Base-by-base conservation (phyloP, 768 basidiomycete species). In the Kwoniella mangroviensis region DNA sequence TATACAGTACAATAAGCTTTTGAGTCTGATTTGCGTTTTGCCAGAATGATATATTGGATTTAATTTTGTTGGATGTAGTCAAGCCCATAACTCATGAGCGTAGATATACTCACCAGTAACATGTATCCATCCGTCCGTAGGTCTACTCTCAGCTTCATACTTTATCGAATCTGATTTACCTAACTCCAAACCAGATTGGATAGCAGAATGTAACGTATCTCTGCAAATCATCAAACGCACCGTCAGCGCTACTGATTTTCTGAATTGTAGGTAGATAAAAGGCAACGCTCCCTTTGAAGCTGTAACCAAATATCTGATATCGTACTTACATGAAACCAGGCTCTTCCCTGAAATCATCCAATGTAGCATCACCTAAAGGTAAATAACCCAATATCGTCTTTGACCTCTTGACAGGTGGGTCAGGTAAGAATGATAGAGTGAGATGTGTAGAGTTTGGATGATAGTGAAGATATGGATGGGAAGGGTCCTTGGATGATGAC, bases 71-170 rank as follows among this genome's bases (percentile, higher is more conserved):
- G 15, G 2, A 51, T 10, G 49, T 13, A 1, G 2, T 51, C n/a
- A 21, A 51, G 49, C 17, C 9, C 11, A 51, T 51, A 17, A 9
- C 49, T 4, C 0, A 15, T 13, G 1, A 17, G 2, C 4, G 19
- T 17, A 13, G 43, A 21, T n/a, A 11, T 22, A 73, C 78, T 66
- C 28, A 83, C 79, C 82, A 0, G 78, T 79, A 63, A 83, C 79
- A 68, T 81, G 79, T 52, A 83, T 81, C 65, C 79, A 83, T 12
- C 82, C 82, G 63, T 83, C 82, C 24, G 71, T 70, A 2, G 79
- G 79, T 67, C 82, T 43, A 13, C 71, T 73, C 4, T 71, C 59
- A 17, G 82, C 82, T 69, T 83, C 82, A 49, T 74, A 78, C 21
- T 67, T 70, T 3, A 81, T 74, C 9, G 73, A 72, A 40, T 75